phyloP scores from a whole-genome alignment of 352 stramenopile species.

The Phytopythium cucurbitacearum region DNA sequence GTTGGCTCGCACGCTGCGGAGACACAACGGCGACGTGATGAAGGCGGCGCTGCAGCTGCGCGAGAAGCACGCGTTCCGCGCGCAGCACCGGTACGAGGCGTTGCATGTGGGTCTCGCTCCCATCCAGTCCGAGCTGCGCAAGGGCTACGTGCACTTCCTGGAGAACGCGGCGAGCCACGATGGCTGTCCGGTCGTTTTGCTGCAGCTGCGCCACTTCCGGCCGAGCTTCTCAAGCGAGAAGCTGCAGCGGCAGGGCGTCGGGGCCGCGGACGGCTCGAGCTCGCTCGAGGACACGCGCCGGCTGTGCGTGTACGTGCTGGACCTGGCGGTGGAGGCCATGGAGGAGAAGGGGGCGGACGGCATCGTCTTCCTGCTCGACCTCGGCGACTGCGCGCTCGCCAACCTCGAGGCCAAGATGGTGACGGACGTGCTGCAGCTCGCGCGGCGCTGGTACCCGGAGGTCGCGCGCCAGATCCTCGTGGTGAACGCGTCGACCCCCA shows the following conservation, averaged over 20 bases:
- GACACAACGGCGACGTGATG: slow-evolving; percentile 67
- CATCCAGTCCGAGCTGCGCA: slow-evolving; percentile 64
- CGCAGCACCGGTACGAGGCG: slow-evolving; percentile 38
- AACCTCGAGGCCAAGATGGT: slow-evolving; percentile 64
- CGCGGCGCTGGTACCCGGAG: slow-evolving; percentile 64
- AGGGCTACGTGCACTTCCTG: slow-evolving; percentile 72
- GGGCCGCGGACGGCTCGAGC: slow-evolving; percentile 50
- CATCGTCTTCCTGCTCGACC: slow-evolving; percentile 64
- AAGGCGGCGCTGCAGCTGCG: slow-evolving; percentile 60
- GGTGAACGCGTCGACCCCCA: slow-evolving; percentile 54
- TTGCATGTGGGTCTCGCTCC: slow-evolving; percentile 58
- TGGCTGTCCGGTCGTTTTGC: slow-evolving; percentile 51
- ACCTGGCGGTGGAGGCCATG: slow-evolving; percentile 68
- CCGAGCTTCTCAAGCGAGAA: slow-evolving; percentile 53
- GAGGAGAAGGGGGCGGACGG: slow-evolving; percentile 59
- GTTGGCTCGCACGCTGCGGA: slow-evolving; percentile 53
- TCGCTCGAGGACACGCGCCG: slow-evolving; percentile 62
- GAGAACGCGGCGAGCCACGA: slow-evolving; percentile 44
- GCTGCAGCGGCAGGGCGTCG: slow-evolving; percentile 49
- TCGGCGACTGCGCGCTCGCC: slow-evolving; percentile 37
- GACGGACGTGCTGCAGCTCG: slow-evolving; percentile 52
- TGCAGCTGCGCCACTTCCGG: slow-evolving; percentile 63
- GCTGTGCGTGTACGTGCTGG: slow-evolving; percentile 74
- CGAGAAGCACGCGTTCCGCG: slow-evolving; percentile 56
- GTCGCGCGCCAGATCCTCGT: slow-evolving; percentile 56